Evolutionary conservation across 345 rosid species (phyloP), one percentile per base, ranked within the genome.

Genomic region (Zanthoxylum bungeanum): DNA sequence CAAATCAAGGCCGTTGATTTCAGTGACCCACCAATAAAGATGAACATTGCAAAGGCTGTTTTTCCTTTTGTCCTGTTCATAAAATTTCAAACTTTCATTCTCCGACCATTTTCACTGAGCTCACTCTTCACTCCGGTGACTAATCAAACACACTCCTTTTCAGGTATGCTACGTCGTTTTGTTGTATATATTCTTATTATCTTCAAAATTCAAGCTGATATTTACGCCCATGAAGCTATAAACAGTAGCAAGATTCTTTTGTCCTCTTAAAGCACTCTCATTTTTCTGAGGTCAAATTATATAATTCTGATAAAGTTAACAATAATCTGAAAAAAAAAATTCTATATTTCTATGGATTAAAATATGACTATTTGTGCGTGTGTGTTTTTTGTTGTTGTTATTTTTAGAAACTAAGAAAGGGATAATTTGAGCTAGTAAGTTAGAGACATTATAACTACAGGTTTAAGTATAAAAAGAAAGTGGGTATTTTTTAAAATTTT

Each of bases 41-140:
- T 49, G 30, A 44, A 51, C n/a, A 34, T 12, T 39, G 16, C 33
- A 31, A 30, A 67, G 36, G 70, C 70, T 67, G 70, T 30, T 16
- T 30, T 39, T 30, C 40, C 27, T 56, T 69, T 56, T 56, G 72
- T 57, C 52, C 21, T 28, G 33, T 19, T 19, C 19, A 59, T 40
- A 42, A 57, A 69, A 68, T 27, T 57, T 57, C 73, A 69, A 69
- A 69, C 73, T 57, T 28, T 27, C 73, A 42, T 3, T 69, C 73
- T 57, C 40, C 64, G 25, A 53, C 47, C 50, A 36, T n/a, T 14
- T 37, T 37, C 60, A 51, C 19, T 47, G 10, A 16, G 33, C 58
- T n/a, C 46, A 66, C 64, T 40, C 73, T 57, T 53, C 64, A 40
- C 64, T 56, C 37, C 55, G 34, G 27, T 22, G 3, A 31, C 11